phyloP scores from a whole-genome alignment of 345 rosid genomes.

The Bruguiera gymnorhiza region DNA sequence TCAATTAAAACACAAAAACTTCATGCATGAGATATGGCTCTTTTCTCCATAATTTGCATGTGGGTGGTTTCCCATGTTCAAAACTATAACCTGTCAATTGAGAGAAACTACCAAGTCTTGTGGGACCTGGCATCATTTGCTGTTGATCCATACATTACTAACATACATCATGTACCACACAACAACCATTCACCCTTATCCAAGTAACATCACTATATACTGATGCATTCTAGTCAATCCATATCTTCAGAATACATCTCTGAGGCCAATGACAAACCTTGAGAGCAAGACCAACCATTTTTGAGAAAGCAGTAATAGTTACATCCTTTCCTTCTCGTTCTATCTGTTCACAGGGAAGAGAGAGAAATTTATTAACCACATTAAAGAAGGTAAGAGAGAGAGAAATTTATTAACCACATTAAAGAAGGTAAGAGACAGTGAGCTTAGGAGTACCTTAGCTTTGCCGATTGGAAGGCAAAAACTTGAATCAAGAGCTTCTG shows the following conservation, averaged over 20 bases:
- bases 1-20: not conserved
- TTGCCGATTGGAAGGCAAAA: slow-evolving; percentile 90
- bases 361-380: too few species aligned
- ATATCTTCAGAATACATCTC: not conserved
- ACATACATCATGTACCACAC: too few species aligned
- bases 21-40: not conserved
- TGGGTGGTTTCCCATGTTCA: too few species aligned
- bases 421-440: slow-evolving; percentile 1
- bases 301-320: slow-evolving; percentile 73
- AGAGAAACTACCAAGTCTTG: too few species aligned
- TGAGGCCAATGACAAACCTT: slow-evolving; percentile 46
- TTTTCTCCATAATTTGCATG: too few species aligned
- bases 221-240: not conserved
- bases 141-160: too few species aligned
- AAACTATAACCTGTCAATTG: too few species aligned
- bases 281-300: slow-evolving; percentile 79
- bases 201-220: not conserved
- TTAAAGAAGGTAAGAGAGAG: slow-evolving; percentile 3
- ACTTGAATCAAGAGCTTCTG: slow-evolving; percentile 82
- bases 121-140: too few species aligned
- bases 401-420: not conserved
- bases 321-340: slow-evolving; percentile 90
- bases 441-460: slow-evolving; percentile 62
- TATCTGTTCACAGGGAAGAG: slow-evolving; percentile 39
- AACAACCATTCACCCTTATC: too few species aligned